Conservation (phyloP, 2,329 filamentous ascomycete species). For the Arthroderma uncinatum region DNA sequence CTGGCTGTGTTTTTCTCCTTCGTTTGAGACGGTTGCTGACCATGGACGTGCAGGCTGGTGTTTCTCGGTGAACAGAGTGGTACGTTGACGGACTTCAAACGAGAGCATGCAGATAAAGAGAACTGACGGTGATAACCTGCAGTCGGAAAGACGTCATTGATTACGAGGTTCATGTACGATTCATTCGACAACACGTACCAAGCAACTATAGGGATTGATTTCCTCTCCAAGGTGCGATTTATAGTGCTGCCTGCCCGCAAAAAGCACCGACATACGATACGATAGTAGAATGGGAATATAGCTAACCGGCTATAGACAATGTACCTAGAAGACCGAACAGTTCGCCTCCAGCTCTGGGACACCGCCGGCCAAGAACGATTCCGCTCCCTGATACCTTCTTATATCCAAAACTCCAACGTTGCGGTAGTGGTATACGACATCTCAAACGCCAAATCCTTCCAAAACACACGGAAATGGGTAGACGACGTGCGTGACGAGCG, state of each 20-base stretch:
- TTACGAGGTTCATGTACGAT: conserved; percentile 99
- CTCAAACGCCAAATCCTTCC: conserved; percentile 91
- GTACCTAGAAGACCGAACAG: conserved; percentile 98
- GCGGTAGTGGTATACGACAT: conserved; percentile 99
- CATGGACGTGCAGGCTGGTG: conserved; percentile 58
- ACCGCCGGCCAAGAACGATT: conserved; percentile 97
- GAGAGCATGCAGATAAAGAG: conserved; percentile 7
- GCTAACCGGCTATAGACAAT: too few species aligned
- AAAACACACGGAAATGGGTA: conserved; percentile 99
- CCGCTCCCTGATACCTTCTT: conserved; percentile 90
- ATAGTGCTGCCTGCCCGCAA: background rate
- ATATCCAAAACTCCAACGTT: conserved; percentile 95
- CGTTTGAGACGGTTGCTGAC: conserved; percentile 1
- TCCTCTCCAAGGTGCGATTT: conserved; percentile 75
- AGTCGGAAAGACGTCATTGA: conserved; percentile 98
- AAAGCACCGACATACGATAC: too few species aligned
- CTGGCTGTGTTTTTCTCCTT: conserved; percentile 3
- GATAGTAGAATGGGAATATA: background rate
- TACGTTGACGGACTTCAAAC: conserved; percentile 39
- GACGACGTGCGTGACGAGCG: conserved; percentile 94
- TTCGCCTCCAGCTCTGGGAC: conserved; percentile 95
- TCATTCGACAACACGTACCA: conserved; percentile 99
- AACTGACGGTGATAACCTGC: conserved; percentile 15
- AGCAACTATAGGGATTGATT: conserved; percentile 98
- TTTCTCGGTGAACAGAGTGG: conserved; percentile 98